Conservation (phyloP, 768 basidiomycete species). For the Phanerochaete carnosa region DNA sequence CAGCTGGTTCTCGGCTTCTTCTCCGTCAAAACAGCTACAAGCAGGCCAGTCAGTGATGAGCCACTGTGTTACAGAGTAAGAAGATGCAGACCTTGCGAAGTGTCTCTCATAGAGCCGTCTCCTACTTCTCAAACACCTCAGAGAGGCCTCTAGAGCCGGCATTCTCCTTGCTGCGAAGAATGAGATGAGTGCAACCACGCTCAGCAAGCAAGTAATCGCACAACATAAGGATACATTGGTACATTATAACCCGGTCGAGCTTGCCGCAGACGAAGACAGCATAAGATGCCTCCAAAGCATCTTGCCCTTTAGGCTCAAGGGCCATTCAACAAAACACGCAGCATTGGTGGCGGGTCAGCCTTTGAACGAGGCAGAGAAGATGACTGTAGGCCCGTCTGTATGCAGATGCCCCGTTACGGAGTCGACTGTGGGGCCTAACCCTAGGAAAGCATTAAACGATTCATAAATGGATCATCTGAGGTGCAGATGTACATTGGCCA, state of each 20-base stretch:
- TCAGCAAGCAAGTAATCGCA: conserved; percentile 33
- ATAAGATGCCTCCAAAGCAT: conserved; percentile 31
- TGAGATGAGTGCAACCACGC: conserved; percentile 34
- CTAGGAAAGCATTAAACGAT: conserved; percentile 16
- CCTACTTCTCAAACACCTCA: conserved; percentile 43
- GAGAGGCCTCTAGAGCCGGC: conserved; percentile 40
- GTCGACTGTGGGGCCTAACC: conserved; percentile 42
- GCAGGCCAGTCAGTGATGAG: not conserved
- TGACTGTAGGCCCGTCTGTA: conserved; percentile 41
- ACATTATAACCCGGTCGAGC: conserved; percentile 45
- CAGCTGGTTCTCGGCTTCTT: conserved; percentile 26
- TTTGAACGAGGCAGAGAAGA: conserved; percentile 48
- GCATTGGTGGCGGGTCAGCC: conserved; percentile 51
- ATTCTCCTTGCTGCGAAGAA: conserved; percentile 39
- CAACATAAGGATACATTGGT: conserved; percentile 41
- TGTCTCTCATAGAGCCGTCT: conserved; percentile 34
- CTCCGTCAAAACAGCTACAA: not conserved
- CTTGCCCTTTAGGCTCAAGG: conserved; percentile 25
- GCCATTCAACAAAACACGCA: conserved; percentile 41
- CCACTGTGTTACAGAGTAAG: conserved; percentile 26
- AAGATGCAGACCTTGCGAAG: conserved; percentile 33
- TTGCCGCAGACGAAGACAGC: conserved; percentile 50
- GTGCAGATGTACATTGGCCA: conserved; percentile 29
- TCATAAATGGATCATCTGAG: not conserved
- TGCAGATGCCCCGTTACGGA: conserved; percentile 34